Base-by-base conservation (phyloP, 2,329 filamentous ascomycete genomes). In the Sclerotinia minor region DNA sequence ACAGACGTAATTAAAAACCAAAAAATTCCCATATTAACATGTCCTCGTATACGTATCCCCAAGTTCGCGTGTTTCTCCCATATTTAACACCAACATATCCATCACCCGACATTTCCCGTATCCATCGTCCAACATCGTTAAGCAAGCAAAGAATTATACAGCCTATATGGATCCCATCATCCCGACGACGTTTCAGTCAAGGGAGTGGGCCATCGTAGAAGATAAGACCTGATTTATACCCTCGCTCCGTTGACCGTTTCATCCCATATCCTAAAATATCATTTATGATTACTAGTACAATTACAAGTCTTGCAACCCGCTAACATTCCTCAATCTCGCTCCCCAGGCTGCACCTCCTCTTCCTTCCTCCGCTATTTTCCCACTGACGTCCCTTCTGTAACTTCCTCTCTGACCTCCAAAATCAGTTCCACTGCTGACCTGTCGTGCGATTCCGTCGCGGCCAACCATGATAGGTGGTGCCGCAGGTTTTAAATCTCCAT, bases 361-460 rank as follows among this genome's bases (percentile, higher is more conserved):
- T 2, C 90, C 90, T 76, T 94, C 91, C 76, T 93, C 90, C 0
- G 84, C 89, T 67, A 88, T 78, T 80, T 90, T 92, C 1, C 90
- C 91, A 75, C 89, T 92, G 2, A 92, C 89, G 69, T 89, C 87
- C 57, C 89, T 80, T 67, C 61, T 32, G 38, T n/a, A 55, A 21
- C 49, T 26, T 38, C 29, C 24, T 76, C 77, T 59, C 79, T 69
- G 71, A 26, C 29, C 45, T 73, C 67, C 74, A 71, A 81, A 85
- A 74, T 89, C 87, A 68, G 85, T 86, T 1, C 86, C 87, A 6
- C 84, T 85, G 17, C 84, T 87, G 5, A 87, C 80, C 75, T 88
- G 85, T 21, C 59, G 59, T 21, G 45, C 32, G 38, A 24, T 38
- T 58, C 86, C 73, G 15, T 69, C 71, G 9, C 58, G 69, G 19